A percentile compares a stretch with the other conserved stretches of the same genome.
Evolutionary conservation across 1,284 basidiomycete genomes (phyloP).

Genomic region (Marasmius tenuissimus): DNA sequence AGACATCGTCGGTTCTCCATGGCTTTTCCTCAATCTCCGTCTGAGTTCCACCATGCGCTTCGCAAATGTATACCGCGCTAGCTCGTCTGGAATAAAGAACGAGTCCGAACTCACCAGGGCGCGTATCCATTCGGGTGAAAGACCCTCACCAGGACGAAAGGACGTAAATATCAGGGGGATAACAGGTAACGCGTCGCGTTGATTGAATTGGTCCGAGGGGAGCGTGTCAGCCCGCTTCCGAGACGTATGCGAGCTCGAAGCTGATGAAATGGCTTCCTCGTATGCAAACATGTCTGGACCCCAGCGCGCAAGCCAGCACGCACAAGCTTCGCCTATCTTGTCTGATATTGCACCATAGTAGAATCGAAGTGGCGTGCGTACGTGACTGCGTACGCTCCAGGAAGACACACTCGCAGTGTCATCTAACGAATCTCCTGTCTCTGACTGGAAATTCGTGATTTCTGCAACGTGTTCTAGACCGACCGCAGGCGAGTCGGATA

Average conservation of each 20-base stretch:
- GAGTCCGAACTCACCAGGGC: slow-evolving; percentile 78
- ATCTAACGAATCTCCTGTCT: slow-evolving; percentile 13
- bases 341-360: slow-evolving; percentile 84
- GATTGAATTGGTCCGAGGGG: background rate
- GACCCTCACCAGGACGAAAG: slow-evolving; percentile 71
- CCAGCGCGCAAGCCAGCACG: slow-evolving; percentile 89
- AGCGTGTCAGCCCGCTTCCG: background rate
- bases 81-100: slow-evolving; percentile 80
- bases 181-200: background rate
- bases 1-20: background rate
- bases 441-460: slow-evolving; percentile 29
- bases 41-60: slow-evolving; percentile 75
- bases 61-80: slow-evolving; percentile 80
- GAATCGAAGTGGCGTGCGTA: slow-evolving; percentile 32
- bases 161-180: slow-evolving; percentile 19
- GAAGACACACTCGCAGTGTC: background rate
- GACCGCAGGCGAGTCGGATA: slow-evolving; percentile 50
- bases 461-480: slow-evolving; percentile 73
- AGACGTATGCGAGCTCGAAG: background rate
- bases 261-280: slow-evolving; percentile 44
- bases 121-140: slow-evolving; percentile 72
- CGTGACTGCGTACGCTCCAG: slow-evolving; percentile 5
- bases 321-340: slow-evolving; percentile 89
- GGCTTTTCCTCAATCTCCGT: background rate
- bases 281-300: slow-evolving; percentile 73